Percentiles rank a stretch among this genome's conserved stretches.
Evolutionary conservation across 2,329 filamentous ascomycete species (phyloP).

Genomic region (Paecilomyces formosus): DNA sequence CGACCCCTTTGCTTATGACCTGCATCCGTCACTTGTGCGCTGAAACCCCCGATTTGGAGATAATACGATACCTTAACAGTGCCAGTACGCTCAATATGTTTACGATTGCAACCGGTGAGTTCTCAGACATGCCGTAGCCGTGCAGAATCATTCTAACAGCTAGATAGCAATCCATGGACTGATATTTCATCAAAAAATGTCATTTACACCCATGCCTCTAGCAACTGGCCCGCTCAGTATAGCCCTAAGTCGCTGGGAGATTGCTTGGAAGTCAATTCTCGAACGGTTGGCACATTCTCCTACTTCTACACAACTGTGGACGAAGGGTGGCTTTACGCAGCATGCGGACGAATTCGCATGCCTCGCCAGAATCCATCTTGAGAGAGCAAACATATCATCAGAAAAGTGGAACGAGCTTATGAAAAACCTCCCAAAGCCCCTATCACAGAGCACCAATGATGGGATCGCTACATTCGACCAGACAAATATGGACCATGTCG

Average conservation of each 20-base stretch:
- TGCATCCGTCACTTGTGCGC: background rate
- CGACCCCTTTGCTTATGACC: background rate
- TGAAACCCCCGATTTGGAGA: background rate
- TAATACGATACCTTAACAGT: background rate
- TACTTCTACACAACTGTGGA: too few species aligned
- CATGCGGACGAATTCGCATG: background rate
- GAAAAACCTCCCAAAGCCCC: background rate
- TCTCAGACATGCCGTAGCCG: too few species aligned
- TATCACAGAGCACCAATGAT: background rate
- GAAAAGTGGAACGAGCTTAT: background rate
- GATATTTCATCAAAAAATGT: background rate
- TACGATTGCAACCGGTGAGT: background rate
- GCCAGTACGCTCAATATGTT: background rate
- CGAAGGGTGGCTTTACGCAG: background rate
- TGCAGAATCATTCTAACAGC: too few species aligned
- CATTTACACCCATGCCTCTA: background rate
- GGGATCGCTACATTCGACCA: constrained; percentile 4
- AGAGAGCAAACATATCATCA: background rate
- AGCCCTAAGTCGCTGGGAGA: background rate
- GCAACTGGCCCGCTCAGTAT: background rate
- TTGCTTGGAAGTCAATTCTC: background rate
- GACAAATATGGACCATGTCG: constrained; percentile 3
- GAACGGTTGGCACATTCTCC: too few species aligned
- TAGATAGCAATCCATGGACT: background rate
- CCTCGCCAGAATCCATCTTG: background rate